phyloP scores from a whole-genome alignment of 306 rosid genomes.

The Cucurbita argyrosperma region DNA sequence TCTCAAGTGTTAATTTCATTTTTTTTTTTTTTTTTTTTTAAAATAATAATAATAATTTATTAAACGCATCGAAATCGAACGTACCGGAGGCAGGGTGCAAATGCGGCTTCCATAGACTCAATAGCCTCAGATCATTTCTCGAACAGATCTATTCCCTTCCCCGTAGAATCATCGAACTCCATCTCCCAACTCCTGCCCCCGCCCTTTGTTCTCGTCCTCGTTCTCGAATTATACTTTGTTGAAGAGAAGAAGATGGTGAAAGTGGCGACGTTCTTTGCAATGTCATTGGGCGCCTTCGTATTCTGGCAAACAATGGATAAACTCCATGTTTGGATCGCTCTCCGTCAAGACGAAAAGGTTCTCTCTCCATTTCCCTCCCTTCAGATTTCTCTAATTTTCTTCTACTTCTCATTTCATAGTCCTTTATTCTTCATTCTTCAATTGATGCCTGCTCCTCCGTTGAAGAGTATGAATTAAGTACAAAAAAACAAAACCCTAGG shows the following conservation, averaged over 20 bases:
- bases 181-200: background rate
- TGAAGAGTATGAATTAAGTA: background rate
- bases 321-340: conserved; percentile 95
- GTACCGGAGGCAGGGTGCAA: no score
- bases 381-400: background rate
- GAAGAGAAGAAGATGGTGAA: conserved; percentile 53
- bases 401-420: background rate
- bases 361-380: background rate
- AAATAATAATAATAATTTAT: no score
- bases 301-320: conserved; percentile 94
- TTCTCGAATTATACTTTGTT: background rate
- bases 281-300: conserved; percentile 81
- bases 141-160: no score
- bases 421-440: background rate
- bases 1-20: background rate
- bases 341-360: conserved; percentile 96
- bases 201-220: background rate
- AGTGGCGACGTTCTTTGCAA: conserved; percentile 62
- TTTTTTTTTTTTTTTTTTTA: no score
- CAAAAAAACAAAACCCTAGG: background rate
- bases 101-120: no score
- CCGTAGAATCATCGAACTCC: background rate
- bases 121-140: no score
- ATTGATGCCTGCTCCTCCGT: background rate
- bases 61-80: no score